Evolutionary conservation across 768 basidiomycete genomes (phyloP).

Genomic region (Lanmaoa rubissima): DNA sequence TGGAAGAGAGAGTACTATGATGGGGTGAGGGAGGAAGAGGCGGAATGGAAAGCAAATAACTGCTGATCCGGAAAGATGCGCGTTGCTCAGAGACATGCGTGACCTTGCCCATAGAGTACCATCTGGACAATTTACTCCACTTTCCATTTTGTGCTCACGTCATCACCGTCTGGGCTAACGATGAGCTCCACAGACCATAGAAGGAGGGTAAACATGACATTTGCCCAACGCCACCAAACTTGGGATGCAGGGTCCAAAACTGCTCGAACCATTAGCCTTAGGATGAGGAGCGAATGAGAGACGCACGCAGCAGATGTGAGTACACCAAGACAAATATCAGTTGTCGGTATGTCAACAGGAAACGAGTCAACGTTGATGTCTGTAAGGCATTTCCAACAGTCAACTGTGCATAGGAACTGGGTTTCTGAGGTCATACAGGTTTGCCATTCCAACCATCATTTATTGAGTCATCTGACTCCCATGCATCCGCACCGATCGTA

Average conservation of each 20-base stretch:
- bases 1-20: conserved; percentile 93
- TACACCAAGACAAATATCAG: conserved; percentile 85
- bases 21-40: conserved; percentile 57
- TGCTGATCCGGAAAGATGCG: conserved; percentile 16
- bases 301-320: conserved; percentile 79
- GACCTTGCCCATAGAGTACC: conserved; percentile 9
- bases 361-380: conserved; percentile 73
- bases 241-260: conserved; percentile 89
- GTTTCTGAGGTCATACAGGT: conserved; percentile 47
- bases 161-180: conserved; percentile 76
- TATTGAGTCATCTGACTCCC: conserved; percentile 65
- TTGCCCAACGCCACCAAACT: conserved; percentile 92
- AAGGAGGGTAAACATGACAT: conserved; percentile 80
- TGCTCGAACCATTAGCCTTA: conserved; percentile 26
- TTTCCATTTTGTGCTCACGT: conserved; percentile 70
- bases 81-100: conserved; percentile 2
- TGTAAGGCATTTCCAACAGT: conserved; percentile 28
- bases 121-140: conserved; percentile 44
- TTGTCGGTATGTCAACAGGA: conserved; percentile 81
- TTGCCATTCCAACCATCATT: conserved; percentile 67
- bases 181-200: conserved; percentile 82
- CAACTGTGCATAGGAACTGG: conserved; percentile 3
- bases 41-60: conserved; percentile 69
- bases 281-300: not conserved
- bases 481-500: conserved; percentile 78